phyloP scores from a whole-genome alignment of 352 stramenopile species.

The Globisporangium spinosum region DNA sequence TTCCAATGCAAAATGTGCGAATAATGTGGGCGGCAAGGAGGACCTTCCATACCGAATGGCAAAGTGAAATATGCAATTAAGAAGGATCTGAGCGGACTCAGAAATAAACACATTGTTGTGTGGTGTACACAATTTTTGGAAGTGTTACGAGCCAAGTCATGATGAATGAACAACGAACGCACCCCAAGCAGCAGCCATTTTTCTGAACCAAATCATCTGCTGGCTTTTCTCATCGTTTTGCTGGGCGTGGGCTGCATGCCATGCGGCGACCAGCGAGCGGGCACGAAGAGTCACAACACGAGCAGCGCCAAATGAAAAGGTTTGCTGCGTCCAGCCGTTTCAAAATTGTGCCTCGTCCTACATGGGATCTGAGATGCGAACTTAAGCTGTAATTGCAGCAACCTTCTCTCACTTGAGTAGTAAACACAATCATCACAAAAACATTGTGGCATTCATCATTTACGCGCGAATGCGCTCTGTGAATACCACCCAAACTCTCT shows the following conservation, averaged over 20 bases:
- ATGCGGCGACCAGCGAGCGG: neutral
- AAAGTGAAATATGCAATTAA: neutral
- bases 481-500: too few species aligned
- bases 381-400: neutral
- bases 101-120: neutral
- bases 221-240: neutral
- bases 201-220: constrained; percentile 9
- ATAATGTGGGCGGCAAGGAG: neutral
- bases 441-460: neutral
- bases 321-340: neutral
- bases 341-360: neutral
- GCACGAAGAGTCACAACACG: neutral
- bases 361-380: neutral
- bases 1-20: neutral
- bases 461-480: neutral
- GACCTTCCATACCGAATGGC: neutral
- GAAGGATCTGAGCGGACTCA: neutral
- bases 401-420: neutral
- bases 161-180: neutral
- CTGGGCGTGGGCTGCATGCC: neutral
- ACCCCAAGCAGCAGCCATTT: constrained; percentile 2
- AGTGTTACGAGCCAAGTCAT: neutral
- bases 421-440: neutral
- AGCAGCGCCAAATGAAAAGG: neutral
- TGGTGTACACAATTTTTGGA: neutral